Evolutionary conservation across 306 rosid genomes (phyloP).

Genomic region (Cicer yamashitae): DNA sequence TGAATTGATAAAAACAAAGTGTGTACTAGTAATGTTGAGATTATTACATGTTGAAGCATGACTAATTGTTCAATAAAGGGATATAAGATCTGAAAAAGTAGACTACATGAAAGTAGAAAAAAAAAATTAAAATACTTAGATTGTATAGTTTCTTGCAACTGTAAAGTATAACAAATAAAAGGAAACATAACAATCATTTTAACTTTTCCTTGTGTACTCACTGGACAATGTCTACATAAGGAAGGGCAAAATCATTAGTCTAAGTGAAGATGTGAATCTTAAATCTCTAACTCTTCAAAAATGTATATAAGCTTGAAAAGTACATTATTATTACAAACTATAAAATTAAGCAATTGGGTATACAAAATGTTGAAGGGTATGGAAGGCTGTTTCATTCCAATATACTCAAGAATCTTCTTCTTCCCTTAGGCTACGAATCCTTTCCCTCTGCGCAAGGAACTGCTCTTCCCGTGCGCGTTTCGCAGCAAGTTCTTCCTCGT

Average conservation of each 20-base stretch:
- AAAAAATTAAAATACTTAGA: neutral
- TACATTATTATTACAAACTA: conserved; percentile 32
- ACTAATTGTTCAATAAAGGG: too few relatives aligned
- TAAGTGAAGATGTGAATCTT: conserved; percentile 18
- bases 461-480: conserved; percentile 75
- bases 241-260: conserved; percentile 5
- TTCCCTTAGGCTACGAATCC: conserved; percentile 63
- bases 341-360: conserved; percentile 17
- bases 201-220: neutral
- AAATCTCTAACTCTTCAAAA: conserved; percentile 43
- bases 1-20: too few relatives aligned
- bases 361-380: conserved; percentile 22
- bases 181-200: neutral
- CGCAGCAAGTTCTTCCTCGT: conserved; percentile 83
- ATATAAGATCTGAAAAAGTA: neutral
- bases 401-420: conserved; percentile 67
- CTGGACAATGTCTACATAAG: neutral
- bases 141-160: neutral
- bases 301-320: conserved; percentile 41
- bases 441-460: conserved; percentile 63
- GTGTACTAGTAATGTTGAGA: too few relatives aligned
- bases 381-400: neutral
- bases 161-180: neutral
- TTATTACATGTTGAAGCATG: too few relatives aligned
- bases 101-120: neutral